Conservation (phyloP, 768 basidiomycete species). For the Nidularia sp. region DNA sequence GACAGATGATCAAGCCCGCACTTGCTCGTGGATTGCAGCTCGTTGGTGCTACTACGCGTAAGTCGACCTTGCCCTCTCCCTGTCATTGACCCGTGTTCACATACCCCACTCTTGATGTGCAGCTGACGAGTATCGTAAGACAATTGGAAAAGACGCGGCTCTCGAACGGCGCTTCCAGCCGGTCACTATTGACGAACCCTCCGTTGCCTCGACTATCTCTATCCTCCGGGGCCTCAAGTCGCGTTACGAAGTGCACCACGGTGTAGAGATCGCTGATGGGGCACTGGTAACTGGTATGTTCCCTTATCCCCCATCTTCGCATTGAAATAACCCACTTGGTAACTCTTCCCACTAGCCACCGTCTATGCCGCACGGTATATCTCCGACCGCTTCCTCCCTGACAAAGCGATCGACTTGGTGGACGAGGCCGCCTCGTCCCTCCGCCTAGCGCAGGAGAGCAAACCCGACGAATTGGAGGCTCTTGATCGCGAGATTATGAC, state of each 20-base stretch:
- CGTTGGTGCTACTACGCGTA: slow-evolving; percentile 88
- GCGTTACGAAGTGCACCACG: slow-evolving; percentile 88
- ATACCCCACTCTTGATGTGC: not conserved
- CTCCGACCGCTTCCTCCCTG: slow-evolving; percentile 82
- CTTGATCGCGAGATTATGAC: slow-evolving; percentile 84
- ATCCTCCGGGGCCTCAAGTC: slow-evolving; percentile 85
- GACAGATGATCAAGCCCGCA: slow-evolving; percentile 92
- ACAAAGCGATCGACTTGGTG: slow-evolving; percentile 89
- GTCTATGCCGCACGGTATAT: slow-evolving; percentile 84
- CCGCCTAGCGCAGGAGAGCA: slow-evolving; percentile 83
- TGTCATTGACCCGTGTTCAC: not conserved
- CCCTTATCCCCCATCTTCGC: not conserved
- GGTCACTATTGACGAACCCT: slow-evolving; percentile 83
- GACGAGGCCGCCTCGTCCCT: slow-evolving; percentile 91
- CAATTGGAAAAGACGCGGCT: slow-evolving; percentile 88
- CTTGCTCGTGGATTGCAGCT: slow-evolving; percentile 84
- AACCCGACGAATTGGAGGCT: slow-evolving; percentile 80
- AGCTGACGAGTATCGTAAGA: slow-evolving; percentile 89
- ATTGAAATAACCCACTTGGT: not conserved
- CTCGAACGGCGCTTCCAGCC: slow-evolving; percentile 91
- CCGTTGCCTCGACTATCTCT: slow-evolving; percentile 78
- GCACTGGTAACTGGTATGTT: slow-evolving; percentile 78
- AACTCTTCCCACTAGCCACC: slow-evolving; percentile 46
- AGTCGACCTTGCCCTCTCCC: slow-evolving; percentile 16
- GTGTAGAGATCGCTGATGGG: slow-evolving; percentile 85